phyloP scores from a whole-genome alignment of 768 basidiomycete species.

The Amanita muscaria region DNA sequence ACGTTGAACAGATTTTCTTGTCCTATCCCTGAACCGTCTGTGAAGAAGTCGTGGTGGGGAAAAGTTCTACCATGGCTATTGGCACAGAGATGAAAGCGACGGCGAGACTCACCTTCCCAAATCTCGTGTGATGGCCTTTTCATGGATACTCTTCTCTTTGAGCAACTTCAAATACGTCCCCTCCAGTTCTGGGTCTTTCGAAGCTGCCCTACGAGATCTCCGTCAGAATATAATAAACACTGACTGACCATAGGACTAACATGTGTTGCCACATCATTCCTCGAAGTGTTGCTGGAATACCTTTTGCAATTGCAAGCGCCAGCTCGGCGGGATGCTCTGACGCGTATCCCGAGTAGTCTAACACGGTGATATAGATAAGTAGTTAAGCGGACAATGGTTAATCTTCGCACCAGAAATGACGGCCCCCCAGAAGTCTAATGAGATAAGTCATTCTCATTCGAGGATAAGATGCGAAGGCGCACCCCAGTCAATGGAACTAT shows the following conservation, averaged over 20 bases:
- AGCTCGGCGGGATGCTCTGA: constrained; percentile 68
- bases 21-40: constrained; percentile 87
- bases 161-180: constrained; percentile 70
- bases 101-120: constrained; percentile 65
- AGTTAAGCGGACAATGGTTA: neutral
- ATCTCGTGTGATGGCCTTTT: constrained; percentile 91
- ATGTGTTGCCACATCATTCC: constrained; percentile 98
- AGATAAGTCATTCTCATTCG: constrained; percentile 3
- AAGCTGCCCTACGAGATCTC: constrained; percentile 65
- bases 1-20: constrained; percentile 98
- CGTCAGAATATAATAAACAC: no score
- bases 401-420: constrained; percentile 68
- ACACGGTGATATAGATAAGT: constrained; percentile 5
- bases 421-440: constrained; percentile 85
- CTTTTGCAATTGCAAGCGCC: constrained; percentile 83
- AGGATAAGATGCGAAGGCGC: constrained; percentile 14
- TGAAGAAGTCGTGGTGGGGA: constrained; percentile 95
- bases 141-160: constrained; percentile 79
- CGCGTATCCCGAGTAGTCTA: constrained; percentile 88
- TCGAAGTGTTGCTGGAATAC: constrained; percentile 79
- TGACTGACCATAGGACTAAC: constrained; percentile 41
- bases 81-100: constrained; percentile 4
- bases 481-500: constrained; percentile 71
- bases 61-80: constrained; percentile 57
- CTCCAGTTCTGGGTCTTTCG: constrained; percentile 86